Evolutionary conservation across 805 yeast genomes (phyloP).

Genomic region (Hanseniaspora guilliermondii): DNA sequence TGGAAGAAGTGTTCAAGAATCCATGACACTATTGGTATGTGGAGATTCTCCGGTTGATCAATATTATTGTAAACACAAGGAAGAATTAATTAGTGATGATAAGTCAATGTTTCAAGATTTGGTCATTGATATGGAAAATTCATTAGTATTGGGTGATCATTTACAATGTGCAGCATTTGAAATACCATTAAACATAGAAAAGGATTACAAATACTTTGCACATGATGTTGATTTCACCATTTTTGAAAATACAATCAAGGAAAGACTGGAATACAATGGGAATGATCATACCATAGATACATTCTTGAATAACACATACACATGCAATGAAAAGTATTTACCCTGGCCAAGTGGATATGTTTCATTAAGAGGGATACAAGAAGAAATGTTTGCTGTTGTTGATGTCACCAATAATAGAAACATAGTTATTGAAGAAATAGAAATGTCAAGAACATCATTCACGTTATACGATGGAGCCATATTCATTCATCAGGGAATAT

Average conservation of each 20-base stretch:
- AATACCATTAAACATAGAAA: slow-evolving; percentile 43
- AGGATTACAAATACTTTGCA: slow-evolving; percentile 46
- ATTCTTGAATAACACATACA: slow-evolving; percentile 27
- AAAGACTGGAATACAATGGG: slow-evolving; percentile 31
- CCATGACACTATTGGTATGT: slow-evolving; percentile 73
- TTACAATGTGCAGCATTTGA: slow-evolving; percentile 92
- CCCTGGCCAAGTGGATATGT: slow-evolving; percentile 77
- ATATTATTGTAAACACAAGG: slow-evolving; percentile 52
- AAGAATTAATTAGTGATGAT: slow-evolving; percentile 22
- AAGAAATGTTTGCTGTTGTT: slow-evolving; percentile 73
- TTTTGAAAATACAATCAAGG: slow-evolving; percentile 27
- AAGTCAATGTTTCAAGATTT: slow-evolving; percentile 53
- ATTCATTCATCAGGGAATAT: slow-evolving; percentile 83
- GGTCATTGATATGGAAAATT: slow-evolving; percentile 48
- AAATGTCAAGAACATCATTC: slow-evolving; percentile 77
- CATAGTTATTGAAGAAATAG: slow-evolving; percentile 75
- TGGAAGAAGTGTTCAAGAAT: slow-evolving; percentile 76
- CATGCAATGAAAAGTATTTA: slow-evolving; percentile 44
- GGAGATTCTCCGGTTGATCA: slow-evolving; percentile 79
- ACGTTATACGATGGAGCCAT: slow-evolving; percentile 89
- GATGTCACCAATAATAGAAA: slow-evolving; percentile 72
- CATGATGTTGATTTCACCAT: slow-evolving; percentile 17
- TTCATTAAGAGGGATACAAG: slow-evolving; percentile 71
- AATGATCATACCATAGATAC: slow-evolving; percentile 25
- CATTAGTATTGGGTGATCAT: slow-evolving; percentile 62